Evolutionary conservation across 371 early-diverging fungal species (phyloP).

Genomic region (Rhizopus stolonifer): DNA sequence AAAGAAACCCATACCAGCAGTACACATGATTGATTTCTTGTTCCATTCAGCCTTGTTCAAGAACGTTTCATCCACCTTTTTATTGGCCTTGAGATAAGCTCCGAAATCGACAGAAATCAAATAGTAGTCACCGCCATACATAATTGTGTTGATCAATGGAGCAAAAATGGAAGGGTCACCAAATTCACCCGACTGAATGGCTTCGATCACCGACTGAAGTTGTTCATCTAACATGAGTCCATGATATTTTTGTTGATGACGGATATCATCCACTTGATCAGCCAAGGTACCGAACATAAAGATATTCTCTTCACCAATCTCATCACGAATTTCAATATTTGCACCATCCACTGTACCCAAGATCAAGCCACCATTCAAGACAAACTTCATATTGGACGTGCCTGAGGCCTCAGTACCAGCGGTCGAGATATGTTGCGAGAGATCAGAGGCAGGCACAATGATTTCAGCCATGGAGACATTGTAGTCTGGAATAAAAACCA

Average conservation of each 20-base stretch:
- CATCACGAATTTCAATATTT: slow-evolving; percentile 94
- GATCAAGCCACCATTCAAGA: slow-evolving; percentile 92
- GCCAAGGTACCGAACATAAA: slow-evolving; percentile 90
- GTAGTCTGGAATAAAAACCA: slow-evolving; percentile 92
- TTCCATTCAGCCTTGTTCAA: slow-evolving; percentile 77
- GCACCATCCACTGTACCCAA: slow-evolving; percentile 88
- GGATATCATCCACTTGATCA: slow-evolving; percentile 85
- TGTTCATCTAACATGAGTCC: slow-evolving; percentile 69
- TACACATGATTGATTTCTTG: slow-evolving; percentile 81
- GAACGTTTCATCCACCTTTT: slow-evolving; percentile 73
- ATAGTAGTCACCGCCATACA: slow-evolving; percentile 85
- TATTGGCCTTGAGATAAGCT: slow-evolving; percentile 76
- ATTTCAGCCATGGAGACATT: slow-evolving; percentile 90
- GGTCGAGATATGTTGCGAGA: slow-evolving; percentile 91
- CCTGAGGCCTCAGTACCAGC: slow-evolving; percentile 96
- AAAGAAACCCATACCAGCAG: slow-evolving; percentile 92
- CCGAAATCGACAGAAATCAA: slow-evolving; percentile 86
- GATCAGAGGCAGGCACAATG: slow-evolving; percentile 90
- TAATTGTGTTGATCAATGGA: slow-evolving; percentile 75
- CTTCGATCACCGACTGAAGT: slow-evolving; percentile 73
- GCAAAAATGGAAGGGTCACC: slow-evolving; percentile 75
- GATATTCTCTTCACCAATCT: slow-evolving; percentile 92
- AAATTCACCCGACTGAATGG: slow-evolving; percentile 75
- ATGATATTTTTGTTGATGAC: slow-evolving; percentile 83
- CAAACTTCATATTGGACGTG: slow-evolving; percentile 97